Evolutionary conservation across 2,329 filamentous ascomycete species (phyloP).

Genomic region (Calonectria ilicicola): DNA sequence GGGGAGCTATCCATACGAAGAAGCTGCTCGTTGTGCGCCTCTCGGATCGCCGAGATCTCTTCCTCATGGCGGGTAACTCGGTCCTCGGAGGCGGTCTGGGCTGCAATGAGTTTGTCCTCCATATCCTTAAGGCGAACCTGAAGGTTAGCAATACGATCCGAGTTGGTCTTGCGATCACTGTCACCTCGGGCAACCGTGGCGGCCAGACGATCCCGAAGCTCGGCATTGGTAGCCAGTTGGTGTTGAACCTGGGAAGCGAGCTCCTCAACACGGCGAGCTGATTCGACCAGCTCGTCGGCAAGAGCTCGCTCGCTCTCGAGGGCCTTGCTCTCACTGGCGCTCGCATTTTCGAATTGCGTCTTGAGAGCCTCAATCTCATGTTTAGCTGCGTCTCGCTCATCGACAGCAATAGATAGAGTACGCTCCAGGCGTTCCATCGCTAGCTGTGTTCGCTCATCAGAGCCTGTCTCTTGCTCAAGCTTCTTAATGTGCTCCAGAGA

Average conservation of each 20-base stretch:
- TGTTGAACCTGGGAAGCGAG: conserved; percentile 82
- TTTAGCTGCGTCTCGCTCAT: conserved; percentile 78
- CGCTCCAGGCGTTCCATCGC: conserved; percentile 76
- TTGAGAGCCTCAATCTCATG: conserved; percentile 73
- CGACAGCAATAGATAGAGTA: conserved; percentile 76
- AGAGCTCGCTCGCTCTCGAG: conserved; percentile 73
- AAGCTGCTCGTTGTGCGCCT: conserved; percentile 82
- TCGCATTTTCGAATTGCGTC: conserved; percentile 69
- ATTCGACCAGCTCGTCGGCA: conserved; percentile 77
- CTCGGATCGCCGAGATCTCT: conserved; percentile 80
- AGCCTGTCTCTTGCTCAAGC: conserved; percentile 64
- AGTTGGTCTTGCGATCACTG: conserved; percentile 82
- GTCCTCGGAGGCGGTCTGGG: conserved; percentile 89
- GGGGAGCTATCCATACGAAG: conserved; percentile 73
- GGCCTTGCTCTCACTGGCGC: conserved; percentile 66
- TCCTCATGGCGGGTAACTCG: conserved; percentile 87
- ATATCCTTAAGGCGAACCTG: conserved; percentile 83
- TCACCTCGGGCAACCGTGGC: conserved; percentile 88
- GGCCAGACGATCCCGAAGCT: conserved; percentile 80
- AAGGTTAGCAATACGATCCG: conserved; percentile 84
- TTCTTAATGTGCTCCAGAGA: conserved; percentile 75
- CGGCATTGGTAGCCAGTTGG: conserved; percentile 83
- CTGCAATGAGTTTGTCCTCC: conserved; percentile 85
- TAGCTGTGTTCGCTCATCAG: conserved; percentile 70
- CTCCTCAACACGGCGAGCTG: conserved; percentile 82